Conservation (phyloP, 140 eudicot species). For the Senecio squalidus region DNA sequence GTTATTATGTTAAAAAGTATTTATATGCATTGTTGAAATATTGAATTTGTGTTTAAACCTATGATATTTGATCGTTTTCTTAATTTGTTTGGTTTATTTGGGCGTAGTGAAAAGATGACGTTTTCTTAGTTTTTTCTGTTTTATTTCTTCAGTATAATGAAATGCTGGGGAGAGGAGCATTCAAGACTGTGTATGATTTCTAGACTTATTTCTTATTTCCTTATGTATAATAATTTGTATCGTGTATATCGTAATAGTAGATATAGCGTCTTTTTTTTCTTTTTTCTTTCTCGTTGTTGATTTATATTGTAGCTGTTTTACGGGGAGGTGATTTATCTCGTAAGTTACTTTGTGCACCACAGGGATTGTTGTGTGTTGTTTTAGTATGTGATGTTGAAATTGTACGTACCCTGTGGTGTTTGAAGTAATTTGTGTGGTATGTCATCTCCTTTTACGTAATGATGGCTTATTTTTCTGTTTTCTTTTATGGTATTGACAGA, state of each 20-base stretch:
- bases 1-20: too few relatives aligned
- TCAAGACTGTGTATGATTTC: conserved; percentile 42
- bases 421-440: not conserved
- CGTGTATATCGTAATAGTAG: conserved; percentile 1
- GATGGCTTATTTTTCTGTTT: conserved; percentile 9
- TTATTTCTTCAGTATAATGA: conserved; percentile 39
- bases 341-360: not conserved
- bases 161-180: conserved; percentile 44
- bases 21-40: too few relatives aligned
- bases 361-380: not conserved
- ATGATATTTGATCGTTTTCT: not conserved
- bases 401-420: not conserved
- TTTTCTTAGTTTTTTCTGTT: conserved; percentile 34
- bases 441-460: not conserved
- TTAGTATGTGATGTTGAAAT: not conserved
- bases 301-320: too few relatives aligned
- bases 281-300: too few relatives aligned
- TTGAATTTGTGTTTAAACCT: not conserved
- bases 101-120: not conserved
- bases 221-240: conserved; percentile 4
- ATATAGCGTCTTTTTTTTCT: not conserved
- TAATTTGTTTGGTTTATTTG: conserved; percentile 4
- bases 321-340: not conserved
- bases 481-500: conserved; percentile 10
- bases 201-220: conserved; percentile 16